phyloP scores from a whole-genome alignment of 257 asterid genomes.

The Jasminum sambac region DNA sequence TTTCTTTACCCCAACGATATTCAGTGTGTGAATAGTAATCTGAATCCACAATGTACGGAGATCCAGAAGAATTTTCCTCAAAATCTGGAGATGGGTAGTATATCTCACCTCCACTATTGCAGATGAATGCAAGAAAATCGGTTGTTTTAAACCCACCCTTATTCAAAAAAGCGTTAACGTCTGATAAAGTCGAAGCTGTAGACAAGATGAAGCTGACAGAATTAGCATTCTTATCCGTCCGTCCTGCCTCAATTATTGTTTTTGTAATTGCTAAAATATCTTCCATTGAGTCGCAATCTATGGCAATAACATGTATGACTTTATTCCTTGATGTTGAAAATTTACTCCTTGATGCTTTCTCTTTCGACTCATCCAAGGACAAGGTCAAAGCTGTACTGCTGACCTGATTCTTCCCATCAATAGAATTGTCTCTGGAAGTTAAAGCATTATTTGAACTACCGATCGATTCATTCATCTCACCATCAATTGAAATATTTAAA shows the following conservation, averaged over 20 bases:
- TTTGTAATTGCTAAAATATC: slow-evolving; percentile 39
- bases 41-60: slow-evolving; percentile 52
- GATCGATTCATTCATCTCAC: slow-evolving; percentile 47
- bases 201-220: slow-evolving; percentile 58
- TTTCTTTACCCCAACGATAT: slow-evolving; percentile 77
- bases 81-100: slow-evolving; percentile 52
- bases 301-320: slow-evolving; percentile 43
- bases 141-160: slow-evolving; percentile 48
- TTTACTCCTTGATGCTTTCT: slow-evolving; percentile 45
- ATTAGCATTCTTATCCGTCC: slow-evolving; percentile 31
- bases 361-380: slow-evolving; percentile 35
- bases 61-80: slow-evolving; percentile 40
- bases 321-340: slow-evolving; percentile 52
- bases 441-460: slow-evolving; percentile 29
- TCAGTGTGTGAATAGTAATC: slow-evolving; percentile 69
- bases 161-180: slow-evolving; percentile 46
- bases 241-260: slow-evolving; percentile 44
- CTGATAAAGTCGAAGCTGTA: slow-evolving; percentile 54
- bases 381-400: slow-evolving; percentile 37
- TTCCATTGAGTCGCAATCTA: slow-evolving; percentile 50
- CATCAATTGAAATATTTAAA: slow-evolving; percentile 58
- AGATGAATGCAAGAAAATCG: slow-evolving; percentile 68
- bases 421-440: slow-evolving; percentile 37
- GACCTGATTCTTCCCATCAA: slow-evolving; percentile 35
- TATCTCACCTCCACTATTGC: slow-evolving; percentile 74